Base-by-base conservation (phyloP, 2,329 filamentous ascomycete genomes). In the Camillea tinctor region DNA sequence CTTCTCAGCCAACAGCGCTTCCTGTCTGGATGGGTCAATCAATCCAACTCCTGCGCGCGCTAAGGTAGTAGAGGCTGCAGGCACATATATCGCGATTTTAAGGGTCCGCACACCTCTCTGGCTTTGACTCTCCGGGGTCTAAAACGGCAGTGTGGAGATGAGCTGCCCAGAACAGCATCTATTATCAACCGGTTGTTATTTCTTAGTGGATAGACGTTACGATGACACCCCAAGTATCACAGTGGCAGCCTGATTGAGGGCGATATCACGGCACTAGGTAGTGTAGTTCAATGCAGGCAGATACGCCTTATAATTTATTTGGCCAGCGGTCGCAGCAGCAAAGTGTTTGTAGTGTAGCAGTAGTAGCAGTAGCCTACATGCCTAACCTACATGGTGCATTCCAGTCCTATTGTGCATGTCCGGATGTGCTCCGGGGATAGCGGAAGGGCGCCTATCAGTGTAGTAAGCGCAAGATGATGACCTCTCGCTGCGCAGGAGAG, bases 121-220 rank as follows among this genome's bases (percentile, higher is more conserved):
- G 57, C 49, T n/a, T n/a, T 62, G 52, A 57, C 58, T 54, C 57
- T 50, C 60, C 58, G 56, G 59, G 59, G 61, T 64, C 56, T 44
- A 63, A 64, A 58, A 51, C 53, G 58, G 55, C 55, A 61, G 62
- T 64, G 66, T 57, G 65, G 63, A 63, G 57, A 60, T 58, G 50
- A 36, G 21, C 15, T 56, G 24, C n/a, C 13, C 36, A n/a, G 36
- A 44, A n/a, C 6, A 44, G 36, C 17, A 44, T 44, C 13, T n/a
- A 44, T 44, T 44, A 44, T 30, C 13, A 15, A n/a, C 36, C 36
- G n/a, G 36, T 44, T 44, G 6, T 44, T 44, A 44, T 44, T 44
- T 44, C 36, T 50, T 23, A 50, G 19, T 50, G 49, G 49, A 21
- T 19, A 50, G 6, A n/a, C 19, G 19, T 50, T 50, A 44, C 36